Conservation (phyloP, 1,139 yeast species). For the Taphrina pruni region DNA sequence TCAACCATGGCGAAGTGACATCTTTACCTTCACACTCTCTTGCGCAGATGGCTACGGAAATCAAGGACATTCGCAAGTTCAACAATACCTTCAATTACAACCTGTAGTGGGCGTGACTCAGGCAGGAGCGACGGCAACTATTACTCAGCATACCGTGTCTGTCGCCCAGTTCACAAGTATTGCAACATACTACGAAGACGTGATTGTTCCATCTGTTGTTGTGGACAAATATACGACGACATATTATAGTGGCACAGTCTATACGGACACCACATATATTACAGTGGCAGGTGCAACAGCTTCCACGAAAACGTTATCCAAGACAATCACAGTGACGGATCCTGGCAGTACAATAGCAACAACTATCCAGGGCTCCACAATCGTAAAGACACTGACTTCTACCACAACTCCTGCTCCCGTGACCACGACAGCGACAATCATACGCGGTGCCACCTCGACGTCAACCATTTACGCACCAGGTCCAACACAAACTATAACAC, state of each 20-base stretch:
- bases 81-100: conserved; percentile 2
- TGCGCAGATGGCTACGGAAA: conserved; percentile 10
- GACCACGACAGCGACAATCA: background rate
- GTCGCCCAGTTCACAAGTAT: conserved; percentile 11
- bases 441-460: background rate
- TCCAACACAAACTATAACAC: background rate
- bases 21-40: conserved; percentile 1
- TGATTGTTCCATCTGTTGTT: conserved; percentile 3
- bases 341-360: conserved; percentile 1
- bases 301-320: background rate
- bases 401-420: background rate
- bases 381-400: background rate
- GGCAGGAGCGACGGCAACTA: conserved; percentile 5
- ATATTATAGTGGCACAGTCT: background rate
- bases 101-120: conserved; percentile 1
- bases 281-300: background rate
- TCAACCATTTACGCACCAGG: background rate
- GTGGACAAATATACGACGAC: background rate
- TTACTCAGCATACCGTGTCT: conserved; percentile 1
- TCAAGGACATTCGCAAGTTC: conserved; percentile 3
- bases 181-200: background rate
- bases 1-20: conserved; percentile 4
- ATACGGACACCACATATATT: conserved; percentile 2
- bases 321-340: background rate
- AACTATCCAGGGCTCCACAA: background rate